Percentiles rank a stretch among this genome's conserved stretches.
Conservation (phyloP, 2,329 filamentous ascomycete genomes). For the Fusarium sp. region DNA sequence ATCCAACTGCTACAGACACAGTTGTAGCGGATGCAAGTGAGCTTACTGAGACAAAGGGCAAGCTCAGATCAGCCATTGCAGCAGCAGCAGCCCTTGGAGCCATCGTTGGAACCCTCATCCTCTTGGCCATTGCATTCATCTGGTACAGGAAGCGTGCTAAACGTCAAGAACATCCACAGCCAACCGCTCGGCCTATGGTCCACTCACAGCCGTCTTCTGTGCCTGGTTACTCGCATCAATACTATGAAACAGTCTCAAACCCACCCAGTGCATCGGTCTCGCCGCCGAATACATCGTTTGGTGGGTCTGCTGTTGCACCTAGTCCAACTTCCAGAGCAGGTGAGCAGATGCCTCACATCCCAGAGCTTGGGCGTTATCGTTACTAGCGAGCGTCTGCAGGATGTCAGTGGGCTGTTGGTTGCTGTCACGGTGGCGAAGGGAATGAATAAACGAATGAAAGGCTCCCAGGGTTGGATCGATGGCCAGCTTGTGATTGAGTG, state of each 20-base stretch:
- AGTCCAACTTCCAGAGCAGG: neutral
- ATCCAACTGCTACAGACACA: neutral
- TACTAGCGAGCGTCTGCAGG: neutral
- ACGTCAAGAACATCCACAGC: neutral
- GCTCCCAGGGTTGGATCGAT: neutral
- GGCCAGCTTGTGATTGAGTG: no score
- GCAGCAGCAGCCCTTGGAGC: neutral
- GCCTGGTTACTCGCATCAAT: neutral
- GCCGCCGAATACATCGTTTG: neutral
- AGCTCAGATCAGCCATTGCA: neutral
- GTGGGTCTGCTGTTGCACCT: neutral
- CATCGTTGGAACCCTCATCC: neutral
- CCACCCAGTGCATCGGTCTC: neutral
- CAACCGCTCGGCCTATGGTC: neutral
- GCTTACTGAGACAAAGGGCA: neutral
- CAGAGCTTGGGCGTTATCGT: neutral
- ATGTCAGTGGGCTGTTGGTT: neutral
- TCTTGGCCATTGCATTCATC: neutral
- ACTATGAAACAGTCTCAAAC: neutral
- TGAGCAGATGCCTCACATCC: neutral
- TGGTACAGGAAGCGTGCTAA: neutral
- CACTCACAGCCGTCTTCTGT: neutral
- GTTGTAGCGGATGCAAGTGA: neutral
- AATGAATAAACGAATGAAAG: neutral
- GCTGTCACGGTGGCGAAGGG: neutral